Conservation (phyloP, 352 stramenopile species). For the Globisporangium parvum region DNA sequence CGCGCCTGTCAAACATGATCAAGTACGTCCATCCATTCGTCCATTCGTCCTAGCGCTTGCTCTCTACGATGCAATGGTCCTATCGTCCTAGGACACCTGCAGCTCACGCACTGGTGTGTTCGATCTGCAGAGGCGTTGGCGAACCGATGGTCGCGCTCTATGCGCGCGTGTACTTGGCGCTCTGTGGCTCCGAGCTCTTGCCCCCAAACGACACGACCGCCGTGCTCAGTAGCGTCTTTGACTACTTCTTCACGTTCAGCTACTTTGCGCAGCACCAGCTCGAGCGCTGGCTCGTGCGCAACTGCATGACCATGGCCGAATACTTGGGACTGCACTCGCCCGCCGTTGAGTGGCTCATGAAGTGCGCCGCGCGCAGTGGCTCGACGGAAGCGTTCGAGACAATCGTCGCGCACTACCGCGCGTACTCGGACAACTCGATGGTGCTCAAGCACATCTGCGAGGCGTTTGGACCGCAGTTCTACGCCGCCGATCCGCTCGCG, state of each 20-base stretch:
- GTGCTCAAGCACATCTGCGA: conserved; percentile 84
- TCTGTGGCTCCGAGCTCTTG: conserved; percentile 60
- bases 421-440: conserved; percentile 86
- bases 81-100: too few species aligned
- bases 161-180: conserved; percentile 74
- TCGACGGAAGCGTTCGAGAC: conserved; percentile 47
- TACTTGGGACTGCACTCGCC: conserved; percentile 81
- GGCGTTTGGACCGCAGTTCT: conserved; percentile 58
- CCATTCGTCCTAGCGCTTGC: too few species aligned
- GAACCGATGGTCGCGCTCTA: conserved; percentile 87
- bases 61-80: too few species aligned
- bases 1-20: conserved; percentile 81
- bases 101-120: not conserved
- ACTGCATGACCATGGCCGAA: conserved; percentile 50
- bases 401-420: conserved; percentile 72
- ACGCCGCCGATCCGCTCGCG: conserved; percentile 38
- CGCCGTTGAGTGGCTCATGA: conserved; percentile 84
- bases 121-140: conserved; percentile 57
- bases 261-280: conserved; percentile 58
- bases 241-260: conserved; percentile 87
- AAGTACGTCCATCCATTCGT: conserved; percentile 38
- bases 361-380: conserved; percentile 42
- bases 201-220: conserved; percentile 29
- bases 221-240: conserved; percentile 75
- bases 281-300: conserved; percentile 34